phyloP scores from a whole-genome alignment of 768 basidiomycete genomes.

The Xerocomellus amylosporus region DNA sequence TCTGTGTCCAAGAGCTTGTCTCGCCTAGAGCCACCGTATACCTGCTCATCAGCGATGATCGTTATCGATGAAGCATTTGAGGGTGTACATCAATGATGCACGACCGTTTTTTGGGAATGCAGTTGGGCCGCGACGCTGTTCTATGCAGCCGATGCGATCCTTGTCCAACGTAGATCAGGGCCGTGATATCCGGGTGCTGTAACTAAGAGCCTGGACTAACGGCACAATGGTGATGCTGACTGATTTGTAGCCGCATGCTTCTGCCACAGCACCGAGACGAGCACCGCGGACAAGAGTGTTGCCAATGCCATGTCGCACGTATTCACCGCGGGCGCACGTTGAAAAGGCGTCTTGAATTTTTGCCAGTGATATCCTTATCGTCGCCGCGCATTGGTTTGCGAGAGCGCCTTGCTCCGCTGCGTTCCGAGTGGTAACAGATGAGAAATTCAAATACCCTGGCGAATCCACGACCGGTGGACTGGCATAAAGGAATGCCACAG shows the following conservation, averaged over 20 bases:
- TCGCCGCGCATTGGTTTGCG: neutral
- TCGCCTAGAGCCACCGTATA: neutral
- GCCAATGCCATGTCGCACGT: neutral
- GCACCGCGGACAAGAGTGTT: conserved; percentile 18
- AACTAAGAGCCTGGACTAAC: neutral
- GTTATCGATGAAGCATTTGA: neutral
- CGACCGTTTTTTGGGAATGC: neutral
- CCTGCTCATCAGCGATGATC: neutral
- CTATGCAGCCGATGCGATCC: neutral
- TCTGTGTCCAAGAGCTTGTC: neutral
- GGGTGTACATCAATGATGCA: neutral
- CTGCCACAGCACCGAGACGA: neutral
- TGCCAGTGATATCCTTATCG: neutral
- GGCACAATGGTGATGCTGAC: neutral
- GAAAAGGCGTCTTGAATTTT: neutral
- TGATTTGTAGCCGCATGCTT: neutral
- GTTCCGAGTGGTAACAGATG: neutral
- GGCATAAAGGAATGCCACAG: neutral
- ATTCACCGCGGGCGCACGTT: conserved; percentile 21
- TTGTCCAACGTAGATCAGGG: conserved; percentile 17
- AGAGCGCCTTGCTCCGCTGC: neutral
- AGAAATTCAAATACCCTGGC: neutral
- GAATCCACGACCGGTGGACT: conserved; percentile 8
- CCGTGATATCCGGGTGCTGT: conserved; percentile 5
- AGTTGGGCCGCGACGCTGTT: neutral